Base-by-base conservation (phyloP, 2,329 filamentous ascomycete genomes). In the Hirsutella rhossiliensis region DNA sequence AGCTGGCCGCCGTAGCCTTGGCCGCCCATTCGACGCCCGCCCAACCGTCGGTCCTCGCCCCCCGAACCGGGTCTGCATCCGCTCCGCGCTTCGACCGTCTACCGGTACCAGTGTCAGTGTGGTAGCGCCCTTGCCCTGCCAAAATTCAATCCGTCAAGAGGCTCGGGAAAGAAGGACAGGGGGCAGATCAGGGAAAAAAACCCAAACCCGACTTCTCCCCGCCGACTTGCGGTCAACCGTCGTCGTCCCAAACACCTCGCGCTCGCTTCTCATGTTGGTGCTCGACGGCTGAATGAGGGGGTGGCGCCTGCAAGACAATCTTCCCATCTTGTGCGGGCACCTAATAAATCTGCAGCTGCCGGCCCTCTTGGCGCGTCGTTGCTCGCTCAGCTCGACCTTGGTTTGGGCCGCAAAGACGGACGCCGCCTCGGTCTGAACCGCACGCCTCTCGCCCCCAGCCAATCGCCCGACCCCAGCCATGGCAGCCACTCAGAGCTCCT, bases 401-500 rank as follows among this genome's bases (percentile, higher is more conserved):
- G 19, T 11, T 43, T 43, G 41, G 41, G 41, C 40, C 30, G 30
- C 40, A 41, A 40, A 34, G 40, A 31, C 29, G 29, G 18, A 20
- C 9, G 11, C 5, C n/a, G 30, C n/a, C 29, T 28, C n/a, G 23
- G 7, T n/a, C 20, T 15, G 38, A 30, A 11, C n/a, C 27, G 23
- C n/a, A 17, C 23, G n/a, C 18, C 17, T 12, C 3, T 38, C 18
- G 17, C 20, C n/a, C 15, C 20, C 20, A 20, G 19, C 41, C 41
- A 27, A 37, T 38, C 32, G 41, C 31, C 29, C 19, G 13, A 11
- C 41, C 34, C 40, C 15, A 41, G 43, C 38, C 40, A 63, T 65
- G 62, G 53, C 60, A 43, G 54, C 61, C 43, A 56, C 56, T 42
- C 60, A 56, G 40, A 47, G 56, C 40, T 45, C 53, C 40, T 46